Conservation (phyloP, 495 filamentous ascomycete genomes). For the Peziza echinospora region DNA sequence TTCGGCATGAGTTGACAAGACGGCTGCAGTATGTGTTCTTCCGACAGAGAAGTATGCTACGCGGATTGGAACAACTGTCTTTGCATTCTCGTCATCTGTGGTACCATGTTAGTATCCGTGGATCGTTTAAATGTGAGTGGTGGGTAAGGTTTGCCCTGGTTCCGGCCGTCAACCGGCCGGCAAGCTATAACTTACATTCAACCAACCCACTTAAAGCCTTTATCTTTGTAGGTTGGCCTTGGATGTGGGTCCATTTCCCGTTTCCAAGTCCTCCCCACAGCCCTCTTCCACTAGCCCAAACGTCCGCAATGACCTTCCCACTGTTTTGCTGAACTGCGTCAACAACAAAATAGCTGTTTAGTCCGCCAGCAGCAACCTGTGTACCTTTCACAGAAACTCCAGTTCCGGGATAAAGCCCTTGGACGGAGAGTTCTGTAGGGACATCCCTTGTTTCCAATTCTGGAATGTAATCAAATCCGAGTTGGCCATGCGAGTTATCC, state of each 20-base stretch:
- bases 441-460: conserved; percentile 40
- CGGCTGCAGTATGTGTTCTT: conserved; percentile 53
- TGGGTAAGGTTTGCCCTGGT: no score
- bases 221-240: conserved; percentile 56
- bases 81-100: conserved; percentile 41
- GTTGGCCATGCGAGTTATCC: conserved; percentile 70
- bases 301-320: conserved; percentile 44
- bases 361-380: conserved; percentile 59
- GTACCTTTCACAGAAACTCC: conserved; percentile 39
- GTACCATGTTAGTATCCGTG: neutral
- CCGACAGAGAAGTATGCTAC: conserved; percentile 50
- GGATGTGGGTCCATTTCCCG: conserved; percentile 76
- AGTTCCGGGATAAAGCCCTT: conserved; percentile 45
- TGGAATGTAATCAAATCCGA: conserved; percentile 48
- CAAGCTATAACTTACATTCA: conserved; percentile 33
- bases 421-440: conserved; percentile 44
- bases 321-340: conserved; percentile 34
- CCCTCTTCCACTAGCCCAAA: conserved; percentile 67
- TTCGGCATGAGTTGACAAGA: conserved; percentile 45
- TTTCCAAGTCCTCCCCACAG: conserved; percentile 66
- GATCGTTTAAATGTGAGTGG: neutral
- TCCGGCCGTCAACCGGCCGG: no score
- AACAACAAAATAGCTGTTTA: conserved; percentile 66
- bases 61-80: conserved; percentile 52
- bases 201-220: conserved; percentile 59